A percentile compares a stretch with the other conserved stretches of the same genome.
Conservation (phyloP, 2,329 filamentous ascomycete species). For the Aspergillus terreus region DNA sequence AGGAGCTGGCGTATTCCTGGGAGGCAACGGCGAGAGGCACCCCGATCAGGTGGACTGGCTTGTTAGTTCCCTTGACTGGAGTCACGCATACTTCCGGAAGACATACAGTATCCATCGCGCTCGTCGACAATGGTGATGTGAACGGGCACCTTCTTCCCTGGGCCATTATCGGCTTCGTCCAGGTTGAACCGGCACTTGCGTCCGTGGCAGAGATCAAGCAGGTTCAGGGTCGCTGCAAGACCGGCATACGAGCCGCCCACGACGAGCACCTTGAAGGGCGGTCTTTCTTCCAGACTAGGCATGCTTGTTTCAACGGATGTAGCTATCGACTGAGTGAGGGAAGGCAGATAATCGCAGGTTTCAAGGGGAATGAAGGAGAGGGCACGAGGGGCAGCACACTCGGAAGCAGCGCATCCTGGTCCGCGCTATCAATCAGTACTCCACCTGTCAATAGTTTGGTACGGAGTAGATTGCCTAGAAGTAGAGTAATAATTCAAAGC, state of each 20-base stretch:
- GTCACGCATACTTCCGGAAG: background rate
- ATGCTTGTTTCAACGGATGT: constrained; percentile 5
- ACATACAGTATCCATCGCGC: constrained; percentile 70
- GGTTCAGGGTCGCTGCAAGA: constrained; percentile 62
- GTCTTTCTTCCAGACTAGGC: constrained; percentile 13
- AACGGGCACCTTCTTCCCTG: background rate
- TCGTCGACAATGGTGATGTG: constrained; percentile 70
- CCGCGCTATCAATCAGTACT: background rate
- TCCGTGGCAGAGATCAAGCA: constrained; percentile 62
- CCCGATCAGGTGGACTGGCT: background rate
- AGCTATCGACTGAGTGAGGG: background rate
- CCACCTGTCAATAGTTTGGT: background rate
- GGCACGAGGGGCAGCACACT: background rate
- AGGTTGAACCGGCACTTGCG: background rate
- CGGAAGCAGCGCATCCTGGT: background rate
- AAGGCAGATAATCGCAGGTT: no score
- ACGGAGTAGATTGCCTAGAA: background rate
- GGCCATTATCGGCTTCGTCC: background rate
- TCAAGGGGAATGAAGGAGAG: background rate
- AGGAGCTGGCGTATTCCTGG: background rate
- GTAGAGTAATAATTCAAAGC: background rate
- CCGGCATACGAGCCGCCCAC: constrained; percentile 71
- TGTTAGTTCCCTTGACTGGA: background rate
- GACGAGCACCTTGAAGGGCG: constrained; percentile 55
- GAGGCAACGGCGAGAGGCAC: constrained; percentile 1